Conservation (phyloP, 345 rosid genomes). For the Euclidium syriacum region DNA sequence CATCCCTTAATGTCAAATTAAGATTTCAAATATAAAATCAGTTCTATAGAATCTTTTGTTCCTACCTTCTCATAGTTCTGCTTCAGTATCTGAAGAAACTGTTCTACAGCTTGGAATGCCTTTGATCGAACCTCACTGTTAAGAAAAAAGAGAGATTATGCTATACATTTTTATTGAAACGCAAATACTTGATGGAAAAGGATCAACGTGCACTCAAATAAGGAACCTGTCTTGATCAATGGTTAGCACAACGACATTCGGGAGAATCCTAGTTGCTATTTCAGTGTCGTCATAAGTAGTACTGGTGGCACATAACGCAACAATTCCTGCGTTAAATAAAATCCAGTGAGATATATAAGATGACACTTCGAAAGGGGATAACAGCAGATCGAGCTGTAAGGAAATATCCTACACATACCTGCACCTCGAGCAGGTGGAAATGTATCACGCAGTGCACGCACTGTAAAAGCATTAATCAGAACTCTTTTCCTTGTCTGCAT, state of each 20-base stretch:
- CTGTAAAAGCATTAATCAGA: slow-evolving; percentile 95
- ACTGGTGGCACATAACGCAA: slow-evolving; percentile 96
- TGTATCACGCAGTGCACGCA: slow-evolving; percentile 93
- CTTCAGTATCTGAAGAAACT: slow-evolving; percentile 81
- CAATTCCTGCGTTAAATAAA: slow-evolving; percentile 57
- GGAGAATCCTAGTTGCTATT: slow-evolving; percentile 92
- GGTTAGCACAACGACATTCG: slow-evolving; percentile 78
- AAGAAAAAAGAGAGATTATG: slow-evolving; percentile 23
- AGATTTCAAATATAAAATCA: background rate
- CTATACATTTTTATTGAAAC: background rate
- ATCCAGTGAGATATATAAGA: slow-evolving; percentile 7
- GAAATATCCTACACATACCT: slow-evolving; percentile 47
- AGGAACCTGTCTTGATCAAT: slow-evolving; percentile 90
- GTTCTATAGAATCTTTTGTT: background rate
- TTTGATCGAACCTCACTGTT: slow-evolving; percentile 89
- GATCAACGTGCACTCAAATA: background rate
- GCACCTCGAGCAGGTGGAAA: slow-evolving; percentile 99
- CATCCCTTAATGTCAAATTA: background rate
- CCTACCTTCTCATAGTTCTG: slow-evolving; percentile 76
- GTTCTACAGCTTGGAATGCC: slow-evolving; percentile 94
- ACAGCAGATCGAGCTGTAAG: too few relatives aligned
- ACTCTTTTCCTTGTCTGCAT: slow-evolving; percentile 93
- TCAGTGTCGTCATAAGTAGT: slow-evolving; percentile 79
- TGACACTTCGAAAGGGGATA: background rate
- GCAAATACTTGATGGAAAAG: background rate